Conservation (phyloP, 495 filamentous ascomycete genomes). For the Penicillium egyptiacum region DNA sequence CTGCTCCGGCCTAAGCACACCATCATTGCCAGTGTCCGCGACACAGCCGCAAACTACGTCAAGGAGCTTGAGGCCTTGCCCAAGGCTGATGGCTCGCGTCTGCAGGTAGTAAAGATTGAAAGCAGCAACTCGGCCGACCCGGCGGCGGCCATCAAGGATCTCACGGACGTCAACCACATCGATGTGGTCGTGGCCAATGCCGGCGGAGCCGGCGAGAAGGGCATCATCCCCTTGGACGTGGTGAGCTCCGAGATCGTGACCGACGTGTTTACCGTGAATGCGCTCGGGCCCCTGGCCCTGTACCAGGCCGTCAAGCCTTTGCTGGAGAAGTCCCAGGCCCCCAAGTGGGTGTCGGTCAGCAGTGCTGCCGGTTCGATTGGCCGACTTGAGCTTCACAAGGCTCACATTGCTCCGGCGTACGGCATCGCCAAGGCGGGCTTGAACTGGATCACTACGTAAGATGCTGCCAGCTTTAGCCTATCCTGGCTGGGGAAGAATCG, state of each 20-base stretch:
- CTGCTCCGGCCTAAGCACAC: not conserved
- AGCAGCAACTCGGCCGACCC: conserved; percentile 1
- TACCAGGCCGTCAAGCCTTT: not conserved
- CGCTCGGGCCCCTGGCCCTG: not conserved
- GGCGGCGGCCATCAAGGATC: not conserved
- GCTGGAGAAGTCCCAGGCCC: not conserved
- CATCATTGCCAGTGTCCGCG: not conserved
- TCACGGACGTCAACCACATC: not conserved
- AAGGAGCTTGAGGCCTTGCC: not conserved
- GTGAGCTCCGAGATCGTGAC: not conserved
- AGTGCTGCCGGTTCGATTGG: not conserved
- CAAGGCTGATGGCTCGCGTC: not conserved
- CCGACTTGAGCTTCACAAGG: not conserved
- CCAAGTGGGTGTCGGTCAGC: not conserved
- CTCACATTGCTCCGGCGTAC: not conserved
- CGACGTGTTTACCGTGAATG: not conserved
- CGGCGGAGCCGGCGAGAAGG: not conserved
- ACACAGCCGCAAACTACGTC: not conserved
- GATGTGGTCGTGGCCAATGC: not conserved
- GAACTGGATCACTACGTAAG: not conserved
- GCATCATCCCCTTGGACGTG: not conserved
- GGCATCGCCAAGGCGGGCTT: not conserved
- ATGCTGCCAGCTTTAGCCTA: not conserved
- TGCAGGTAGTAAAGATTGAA: not conserved
- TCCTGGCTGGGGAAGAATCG: not conserved